Evolutionary conservation across 176 grass and related monocot genomes (phyloP).

Genomic region (Ensete ventricosum): DNA sequence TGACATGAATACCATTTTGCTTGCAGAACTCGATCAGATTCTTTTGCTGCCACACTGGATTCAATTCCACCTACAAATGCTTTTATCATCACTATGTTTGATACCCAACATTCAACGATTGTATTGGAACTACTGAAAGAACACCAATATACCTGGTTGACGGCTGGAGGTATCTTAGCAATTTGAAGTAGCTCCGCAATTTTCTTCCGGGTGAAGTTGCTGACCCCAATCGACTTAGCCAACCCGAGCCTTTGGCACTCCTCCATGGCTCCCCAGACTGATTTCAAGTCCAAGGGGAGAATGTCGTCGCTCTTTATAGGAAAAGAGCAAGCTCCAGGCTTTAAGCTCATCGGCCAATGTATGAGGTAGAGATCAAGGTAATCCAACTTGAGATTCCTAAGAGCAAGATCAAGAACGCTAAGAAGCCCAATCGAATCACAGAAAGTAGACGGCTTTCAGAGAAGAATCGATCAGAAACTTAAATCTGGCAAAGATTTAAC

Average conservation of each 20-base stretch:
- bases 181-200: conserved; percentile 29
- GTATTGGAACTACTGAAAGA: not conserved
- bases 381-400: conserved; percentile 44
- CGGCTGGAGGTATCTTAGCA: conserved; percentile 38
- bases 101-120: not conserved
- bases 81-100: not conserved
- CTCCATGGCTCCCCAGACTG: conserved; percentile 54
- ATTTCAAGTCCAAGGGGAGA: conserved; percentile 32
- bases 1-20: conserved; percentile 34
- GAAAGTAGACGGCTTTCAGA: not conserved
- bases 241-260: conserved; percentile 45
- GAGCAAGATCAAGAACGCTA: too few species aligned
- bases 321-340: conserved; percentile 23
- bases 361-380: conserved; percentile 51
- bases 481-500: too few species aligned
- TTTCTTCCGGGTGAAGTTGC: conserved; percentile 63
- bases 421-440: too few species aligned
- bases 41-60: conserved; percentile 30
- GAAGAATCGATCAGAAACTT: not conserved
- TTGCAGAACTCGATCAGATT: conserved; percentile 32
- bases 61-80: conserved; percentile 39
- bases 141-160: conserved; percentile 34
- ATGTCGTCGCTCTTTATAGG: conserved; percentile 47
- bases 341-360: conserved; percentile 42
- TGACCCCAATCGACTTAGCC: conserved; percentile 47